Percentiles rank a stretch among this genome's conserved stretches.
phyloP scores from a whole-genome alignment of 352 stramenopile species.

The Saprolegnia parasitica region DNA sequence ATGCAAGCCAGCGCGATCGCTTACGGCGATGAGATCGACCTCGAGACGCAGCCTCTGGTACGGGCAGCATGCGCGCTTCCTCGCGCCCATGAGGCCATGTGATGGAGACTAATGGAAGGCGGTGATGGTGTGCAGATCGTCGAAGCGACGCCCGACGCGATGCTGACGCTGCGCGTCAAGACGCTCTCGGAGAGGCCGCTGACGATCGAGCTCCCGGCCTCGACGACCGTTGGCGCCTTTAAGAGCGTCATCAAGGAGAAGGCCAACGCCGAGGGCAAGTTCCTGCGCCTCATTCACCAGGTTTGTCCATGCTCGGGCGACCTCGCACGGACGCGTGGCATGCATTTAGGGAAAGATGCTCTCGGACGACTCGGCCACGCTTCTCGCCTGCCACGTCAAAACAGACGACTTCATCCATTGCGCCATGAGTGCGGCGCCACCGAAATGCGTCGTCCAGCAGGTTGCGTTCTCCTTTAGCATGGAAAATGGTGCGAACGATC shows the following conservation, averaged over 20 bases:
- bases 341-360: slow-evolving; percentile 67
- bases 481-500: not conserved
- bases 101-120: not conserved
- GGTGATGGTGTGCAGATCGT: slow-evolving; percentile 13
- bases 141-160: not conserved
- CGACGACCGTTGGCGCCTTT: slow-evolving; percentile 55
- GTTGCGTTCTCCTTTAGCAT: slow-evolving; percentile 30
- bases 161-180: slow-evolving; percentile 67
- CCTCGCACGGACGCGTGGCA: not conserved
- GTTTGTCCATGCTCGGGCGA: slow-evolving; percentile 22
- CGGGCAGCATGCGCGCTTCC: not conserved
- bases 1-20: slow-evolving; percentile 22
- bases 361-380: slow-evolving; percentile 69
- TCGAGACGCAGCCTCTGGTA: slow-evolving; percentile 28
- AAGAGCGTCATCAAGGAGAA: slow-evolving; percentile 64
- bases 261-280: slow-evolving; percentile 68
- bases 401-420: slow-evolving; percentile 83
- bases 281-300: slow-evolving; percentile 81
- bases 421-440: slow-evolving; percentile 70
- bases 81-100: too few relatives aligned
- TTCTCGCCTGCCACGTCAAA: slow-evolving; percentile 73
- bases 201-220: slow-evolving; percentile 61
- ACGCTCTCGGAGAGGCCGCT: slow-evolving; percentile 83
- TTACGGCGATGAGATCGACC: slow-evolving; percentile 24
- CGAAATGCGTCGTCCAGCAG: slow-evolving; percentile 74